phyloP scores from a whole-genome alignment of 192 early-diverging fungal species.

The Coemansia brasiliensis region DNA sequence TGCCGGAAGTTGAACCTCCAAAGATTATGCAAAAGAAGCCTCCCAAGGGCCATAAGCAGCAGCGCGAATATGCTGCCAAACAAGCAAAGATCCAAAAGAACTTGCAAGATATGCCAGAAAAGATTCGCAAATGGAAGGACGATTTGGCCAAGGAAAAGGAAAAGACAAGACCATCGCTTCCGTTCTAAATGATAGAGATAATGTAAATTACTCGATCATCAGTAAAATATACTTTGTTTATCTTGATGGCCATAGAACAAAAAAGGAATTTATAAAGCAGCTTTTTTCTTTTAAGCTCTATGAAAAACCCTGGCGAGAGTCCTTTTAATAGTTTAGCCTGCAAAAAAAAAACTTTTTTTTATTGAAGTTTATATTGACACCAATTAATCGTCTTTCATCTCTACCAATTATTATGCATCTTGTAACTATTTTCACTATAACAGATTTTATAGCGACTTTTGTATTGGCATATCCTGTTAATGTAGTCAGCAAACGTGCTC shows the following conservation, averaged over 20 bases:
- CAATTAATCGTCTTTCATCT: no score
- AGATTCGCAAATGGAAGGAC: slow-evolving; percentile 56
- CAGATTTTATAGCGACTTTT: no score
- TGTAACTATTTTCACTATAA: no score
- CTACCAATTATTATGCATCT: no score
- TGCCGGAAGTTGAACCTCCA: slow-evolving; percentile 32
- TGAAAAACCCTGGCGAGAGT: no score
- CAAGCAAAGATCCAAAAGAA: slow-evolving; percentile 46
- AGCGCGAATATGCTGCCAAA: slow-evolving; percentile 39
- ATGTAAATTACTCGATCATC: neutral
- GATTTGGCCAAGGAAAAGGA: slow-evolving; percentile 46
- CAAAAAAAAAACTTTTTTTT: no score
- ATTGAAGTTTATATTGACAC: no score
- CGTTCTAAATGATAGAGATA: slow-evolving; percentile 35
- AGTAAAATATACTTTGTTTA: no score
- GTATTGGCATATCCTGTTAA: no score
- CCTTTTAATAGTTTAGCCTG: no score
- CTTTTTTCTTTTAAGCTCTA: neutral
- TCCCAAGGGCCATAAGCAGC: slow-evolving; percentile 57
- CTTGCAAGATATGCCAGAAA: slow-evolving; percentile 53
- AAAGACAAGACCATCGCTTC: slow-evolving; percentile 44
- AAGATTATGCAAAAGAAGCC: slow-evolving; percentile 53
- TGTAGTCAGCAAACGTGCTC: no score
- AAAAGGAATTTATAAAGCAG: neutral
- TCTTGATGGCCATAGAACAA: no score